These are phyloP conservation scores for Fusarium sp. DNA, from an alignment of 2,329 filamentous ascomycete genomes.

Conservation along the genomic window DNA sequence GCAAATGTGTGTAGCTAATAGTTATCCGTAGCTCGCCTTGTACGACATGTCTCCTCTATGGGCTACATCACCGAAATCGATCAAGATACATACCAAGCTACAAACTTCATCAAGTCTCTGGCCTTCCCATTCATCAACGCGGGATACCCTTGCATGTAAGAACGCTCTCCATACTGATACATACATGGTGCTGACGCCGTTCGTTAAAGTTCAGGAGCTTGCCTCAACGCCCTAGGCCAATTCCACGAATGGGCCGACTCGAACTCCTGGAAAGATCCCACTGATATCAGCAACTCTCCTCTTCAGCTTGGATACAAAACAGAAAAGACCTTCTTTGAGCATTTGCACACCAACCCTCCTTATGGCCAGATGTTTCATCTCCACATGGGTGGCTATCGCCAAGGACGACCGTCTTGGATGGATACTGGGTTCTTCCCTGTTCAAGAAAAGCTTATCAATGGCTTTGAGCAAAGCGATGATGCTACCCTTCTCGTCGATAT, in stretches of 20 bases:
- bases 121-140: conserved; percentile 49
- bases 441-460: conserved; percentile 46
- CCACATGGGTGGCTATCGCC: conserved; percentile 52
- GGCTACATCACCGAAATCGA: conserved; percentile 53
- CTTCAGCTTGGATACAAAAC: conserved; percentile 51
- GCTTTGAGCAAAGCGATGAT: conserved; percentile 42
- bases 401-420: conserved; percentile 51
- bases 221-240: conserved; percentile 36
- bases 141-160: conserved; percentile 49
- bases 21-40: conserved; percentile 41
- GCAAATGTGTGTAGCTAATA: not conserved
- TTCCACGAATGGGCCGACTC: conserved; percentile 48
- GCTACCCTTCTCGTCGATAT: conserved; percentile 50
- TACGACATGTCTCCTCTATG: conserved; percentile 54
- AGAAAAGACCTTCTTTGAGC: conserved; percentile 50
- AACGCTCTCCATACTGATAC: accelerated
- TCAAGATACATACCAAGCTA: conserved; percentile 51
- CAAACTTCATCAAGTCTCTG: conserved; percentile 52
- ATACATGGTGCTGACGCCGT: not conserved
- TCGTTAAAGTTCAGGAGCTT: conserved; percentile 10
- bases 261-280: conserved; percentile 47
- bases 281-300: conserved; percentile 43
- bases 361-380: conserved; percentile 51
- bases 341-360: conserved; percentile 43
- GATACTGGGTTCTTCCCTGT: conserved; percentile 51